These are phyloP conservation scores for Exophiala dermatitidis DNA, from an alignment of 2,329 filamentous ascomycete genomes.

Conservation along the genomic window DNA sequence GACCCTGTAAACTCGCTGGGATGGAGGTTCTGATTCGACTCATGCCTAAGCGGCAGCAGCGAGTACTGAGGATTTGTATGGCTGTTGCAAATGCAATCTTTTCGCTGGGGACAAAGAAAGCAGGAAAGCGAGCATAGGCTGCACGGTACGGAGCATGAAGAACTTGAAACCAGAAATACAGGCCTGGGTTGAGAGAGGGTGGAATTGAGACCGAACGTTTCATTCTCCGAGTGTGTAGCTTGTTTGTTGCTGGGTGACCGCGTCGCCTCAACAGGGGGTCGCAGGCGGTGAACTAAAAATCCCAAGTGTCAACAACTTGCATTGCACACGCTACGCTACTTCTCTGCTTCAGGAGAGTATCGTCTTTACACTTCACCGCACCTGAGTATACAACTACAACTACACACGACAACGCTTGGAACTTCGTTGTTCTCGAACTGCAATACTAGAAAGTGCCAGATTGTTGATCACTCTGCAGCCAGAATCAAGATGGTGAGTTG, in stretches of 20 bases:
- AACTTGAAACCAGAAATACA: background rate
- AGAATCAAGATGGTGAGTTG: constrained; percentile 21
- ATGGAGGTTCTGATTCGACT: constrained; percentile 15
- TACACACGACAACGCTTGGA: background rate
- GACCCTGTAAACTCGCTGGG: background rate
- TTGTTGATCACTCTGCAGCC: background rate
- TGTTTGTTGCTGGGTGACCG: constrained; percentile 16
- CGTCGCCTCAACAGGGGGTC: background rate
- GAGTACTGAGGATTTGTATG: constrained; percentile 13
- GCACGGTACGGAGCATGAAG: background rate
- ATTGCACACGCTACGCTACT: constrained; percentile 6
- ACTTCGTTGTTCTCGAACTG: background rate
- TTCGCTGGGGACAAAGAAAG: constrained; percentile 10
- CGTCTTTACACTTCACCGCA: constrained; percentile 7
- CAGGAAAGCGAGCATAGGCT: constrained; percentile 3
- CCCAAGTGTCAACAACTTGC: constrained; percentile 15
- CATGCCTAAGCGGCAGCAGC: constrained; percentile 17
- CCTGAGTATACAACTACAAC: background rate
- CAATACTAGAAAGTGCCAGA: too few species aligned
- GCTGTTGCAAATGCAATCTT: constrained; percentile 18
- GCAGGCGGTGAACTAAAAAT: background rate
- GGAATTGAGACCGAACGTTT: too few species aligned
- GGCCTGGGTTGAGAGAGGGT: too few species aligned
- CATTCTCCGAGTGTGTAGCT: too few species aligned
- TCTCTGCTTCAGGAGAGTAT: constrained; percentile 15